Conservation (phyloP, 148 eudicot genomes). For the Rhododendron molle region DNA sequence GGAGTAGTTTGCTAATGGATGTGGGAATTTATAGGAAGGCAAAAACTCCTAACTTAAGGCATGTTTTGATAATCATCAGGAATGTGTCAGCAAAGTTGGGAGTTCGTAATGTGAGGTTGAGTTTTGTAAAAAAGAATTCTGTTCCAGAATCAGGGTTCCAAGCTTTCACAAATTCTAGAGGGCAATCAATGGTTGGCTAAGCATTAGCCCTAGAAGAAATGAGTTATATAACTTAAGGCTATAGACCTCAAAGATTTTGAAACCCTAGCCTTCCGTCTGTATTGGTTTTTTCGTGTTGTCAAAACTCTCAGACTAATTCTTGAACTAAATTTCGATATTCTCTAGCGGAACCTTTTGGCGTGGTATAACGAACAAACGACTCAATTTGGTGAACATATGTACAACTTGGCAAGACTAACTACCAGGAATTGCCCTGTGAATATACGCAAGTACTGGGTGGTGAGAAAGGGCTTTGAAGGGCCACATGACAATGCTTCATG, state of each 20-base stretch:
- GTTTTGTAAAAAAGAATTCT: neutral
- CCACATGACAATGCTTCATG: too few relatives aligned
- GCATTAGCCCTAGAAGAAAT: neutral
- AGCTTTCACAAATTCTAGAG: neutral
- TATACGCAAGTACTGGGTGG: too few relatives aligned
- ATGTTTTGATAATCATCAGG: neutral
- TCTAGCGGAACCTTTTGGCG: too few relatives aligned
- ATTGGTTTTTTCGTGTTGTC: too few relatives aligned
- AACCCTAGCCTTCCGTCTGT: neutral
- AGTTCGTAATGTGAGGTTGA: neutral
- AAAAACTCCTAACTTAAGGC: neutral
- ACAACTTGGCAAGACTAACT: too few relatives aligned
- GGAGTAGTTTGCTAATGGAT: neutral
- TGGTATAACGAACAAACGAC: too few relatives aligned
- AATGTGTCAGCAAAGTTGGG: neutral
- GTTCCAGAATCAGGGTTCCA: neutral
- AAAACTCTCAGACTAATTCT: too few relatives aligned
- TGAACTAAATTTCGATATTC: too few relatives aligned
- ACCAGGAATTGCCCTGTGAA: too few relatives aligned
- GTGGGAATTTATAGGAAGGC: neutral
- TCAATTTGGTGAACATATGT: too few relatives aligned
- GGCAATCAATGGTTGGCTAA: neutral
- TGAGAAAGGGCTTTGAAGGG: too few relatives aligned
- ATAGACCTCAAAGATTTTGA: neutral
- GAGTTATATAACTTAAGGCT: neutral